Evolutionary conservation across 2,329 filamentous ascomycete species (phyloP).

Genomic region (Eutypella sp.): DNA sequence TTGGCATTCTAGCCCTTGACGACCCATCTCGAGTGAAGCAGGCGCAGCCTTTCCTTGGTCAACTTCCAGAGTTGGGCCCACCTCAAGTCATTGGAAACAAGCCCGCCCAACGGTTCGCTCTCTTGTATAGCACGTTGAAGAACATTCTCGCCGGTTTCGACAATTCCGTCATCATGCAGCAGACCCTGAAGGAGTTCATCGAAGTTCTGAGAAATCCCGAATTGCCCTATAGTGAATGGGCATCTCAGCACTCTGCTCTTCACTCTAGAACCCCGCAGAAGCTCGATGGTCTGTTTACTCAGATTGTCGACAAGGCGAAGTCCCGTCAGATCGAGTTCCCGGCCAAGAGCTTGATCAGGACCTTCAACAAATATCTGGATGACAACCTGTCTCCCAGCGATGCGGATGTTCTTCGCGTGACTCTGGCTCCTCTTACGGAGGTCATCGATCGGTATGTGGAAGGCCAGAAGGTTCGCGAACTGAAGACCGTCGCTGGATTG

Average conservation of each 20-base stretch:
- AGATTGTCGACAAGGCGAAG: conserved; percentile 80
- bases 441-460: conserved; percentile 79
- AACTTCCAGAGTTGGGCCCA: conserved; percentile 79
- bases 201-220: conserved; percentile 84
- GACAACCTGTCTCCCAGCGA: conserved; percentile 74
- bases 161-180: conserved; percentile 93
- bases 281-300: conserved; percentile 74
- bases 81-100: conserved; percentile 88
- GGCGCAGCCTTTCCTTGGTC: conserved; percentile 86
- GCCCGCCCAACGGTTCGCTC: conserved; percentile 78
- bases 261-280: conserved; percentile 96
- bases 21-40: conserved; percentile 96
- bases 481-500: conserved; percentile 73
- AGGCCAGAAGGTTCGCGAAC: conserved; percentile 86
- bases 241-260: conserved; percentile 90
- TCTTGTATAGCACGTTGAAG: conserved; percentile 70
- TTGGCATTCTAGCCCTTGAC: conserved; percentile 93
- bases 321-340: conserved; percentile 82
- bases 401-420: conserved; percentile 65
- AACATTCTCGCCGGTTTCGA: conserved; percentile 93
- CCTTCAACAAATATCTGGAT: conserved; percentile 81
- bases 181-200: conserved; percentile 82
- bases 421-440: conserved; percentile 69
- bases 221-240: conserved; percentile 94
- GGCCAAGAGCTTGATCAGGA: conserved; percentile 78